A percentile compares a stretch with the other conserved stretches of the same genome.
Conservation (phyloP, 1,284 basidiomycete species). For the Rhodotorula sp. region DNA sequence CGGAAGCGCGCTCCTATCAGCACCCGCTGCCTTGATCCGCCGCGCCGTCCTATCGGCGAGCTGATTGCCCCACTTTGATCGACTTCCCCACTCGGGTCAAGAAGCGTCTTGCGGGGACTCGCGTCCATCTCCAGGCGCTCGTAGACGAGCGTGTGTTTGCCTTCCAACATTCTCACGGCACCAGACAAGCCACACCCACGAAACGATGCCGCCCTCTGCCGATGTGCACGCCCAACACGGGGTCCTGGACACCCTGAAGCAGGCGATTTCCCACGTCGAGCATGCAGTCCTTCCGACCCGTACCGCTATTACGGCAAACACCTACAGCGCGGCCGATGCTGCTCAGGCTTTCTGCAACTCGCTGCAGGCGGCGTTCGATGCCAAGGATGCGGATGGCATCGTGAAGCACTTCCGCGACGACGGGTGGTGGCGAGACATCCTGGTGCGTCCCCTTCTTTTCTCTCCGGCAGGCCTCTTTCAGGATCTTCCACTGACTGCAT, state of each 20-base stretch:
- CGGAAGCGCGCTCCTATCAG: too few relatives aligned
- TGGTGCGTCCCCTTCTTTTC: constrained; percentile 8
- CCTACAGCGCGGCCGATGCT: constrained; percentile 42
- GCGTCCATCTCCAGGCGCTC: too few relatives aligned
- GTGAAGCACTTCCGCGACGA: constrained; percentile 36
- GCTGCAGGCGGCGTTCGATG: constrained; percentile 51
- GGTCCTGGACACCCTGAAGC: constrained; percentile 28
- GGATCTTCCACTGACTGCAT: too few relatives aligned
- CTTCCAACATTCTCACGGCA: too few relatives aligned
- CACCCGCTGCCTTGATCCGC: too few relatives aligned
- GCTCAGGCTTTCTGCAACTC: constrained; percentile 55
- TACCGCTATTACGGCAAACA: constrained; percentile 1
- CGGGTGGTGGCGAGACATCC: constrained; percentile 42
- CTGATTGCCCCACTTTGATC: too few relatives aligned
- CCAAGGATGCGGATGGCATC: constrained; percentile 48
- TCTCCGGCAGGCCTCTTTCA: too few relatives aligned
- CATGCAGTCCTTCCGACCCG: background rate
- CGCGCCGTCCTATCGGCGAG: too few relatives aligned
- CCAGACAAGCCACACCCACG: background rate
- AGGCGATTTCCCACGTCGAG: constrained; percentile 19
- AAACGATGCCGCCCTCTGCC: constrained; percentile 18
- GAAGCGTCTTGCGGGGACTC: too few relatives aligned
- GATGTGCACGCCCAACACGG: constrained; percentile 7
- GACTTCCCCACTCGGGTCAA: too few relatives aligned
- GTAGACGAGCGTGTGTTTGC: too few relatives aligned